Base-by-base conservation (phyloP, 768 basidiomycete genomes). In the Phlegmacium glaucopus region DNA sequence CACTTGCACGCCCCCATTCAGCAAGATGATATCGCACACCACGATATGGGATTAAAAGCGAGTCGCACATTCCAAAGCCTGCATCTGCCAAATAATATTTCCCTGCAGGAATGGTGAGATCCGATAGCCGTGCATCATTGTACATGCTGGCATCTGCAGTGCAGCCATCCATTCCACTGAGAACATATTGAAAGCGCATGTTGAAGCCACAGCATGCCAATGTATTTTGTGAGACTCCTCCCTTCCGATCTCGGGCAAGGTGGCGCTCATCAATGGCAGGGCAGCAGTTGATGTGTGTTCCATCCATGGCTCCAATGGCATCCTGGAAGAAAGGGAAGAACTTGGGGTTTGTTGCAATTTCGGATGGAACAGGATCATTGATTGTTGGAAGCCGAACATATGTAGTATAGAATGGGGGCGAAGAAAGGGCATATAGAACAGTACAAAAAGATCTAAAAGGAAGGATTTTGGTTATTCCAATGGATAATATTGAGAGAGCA, bases 91-190 rank as follows among this genome's bases (percentile, higher is more conserved):
- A 54, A 48, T 67, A 68, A 35, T 60, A 71, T 39, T 61, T 62
- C 7, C 68, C 67, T 0, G 47, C 29, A 1, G 68, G 62, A 35
- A 74, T 65, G 0, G 26, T 36, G 26, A 75, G 57, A 48, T 65
- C 63, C 2, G 41, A 40, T 1, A 50, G 8, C 0, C 53, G 53
- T 4, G 68, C 63, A 60, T 68, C 37, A 3, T 59, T 30, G 53
- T 58, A 74, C 15, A 73, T 57, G 0, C 50, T 47, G 10, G 61
- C 53, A 62, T 76, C 70, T 2, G 70, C 57, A 5, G 60, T 58
- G 27, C 61, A 66, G 0, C 72, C 73, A 30, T 77, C 72, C 65
- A 68, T 74, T 1, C 72, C 69, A 44, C 59, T 65, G 4, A 70
- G 48, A 4, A 71, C 37, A 52, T 74, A 76, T 7, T 57, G 52